A percentile compares a stretch with the other conserved stretches of the same genome.
These are phyloP conservation scores for Dryadomyces quercus-mongolicae DNA, from an alignment of 2,329 filamentous ascomycete genomes.

Conservation along the genomic window DNA sequence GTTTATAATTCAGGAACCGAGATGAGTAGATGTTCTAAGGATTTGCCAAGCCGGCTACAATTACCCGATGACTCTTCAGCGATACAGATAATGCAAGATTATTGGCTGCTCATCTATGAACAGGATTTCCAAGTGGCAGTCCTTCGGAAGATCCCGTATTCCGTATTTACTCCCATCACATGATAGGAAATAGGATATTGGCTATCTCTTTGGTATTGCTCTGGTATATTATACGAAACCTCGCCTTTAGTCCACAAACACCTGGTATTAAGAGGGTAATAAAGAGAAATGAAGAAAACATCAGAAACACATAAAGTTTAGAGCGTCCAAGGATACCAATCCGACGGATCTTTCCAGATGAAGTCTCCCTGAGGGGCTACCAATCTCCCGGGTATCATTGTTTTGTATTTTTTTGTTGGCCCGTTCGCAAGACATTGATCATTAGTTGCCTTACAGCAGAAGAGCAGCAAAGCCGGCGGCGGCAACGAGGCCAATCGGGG, in stretches of 20 bases:
- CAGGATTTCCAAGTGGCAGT: no score
- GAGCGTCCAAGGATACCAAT: neutral
- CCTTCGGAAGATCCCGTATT: no score
- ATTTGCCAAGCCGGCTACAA: no score
- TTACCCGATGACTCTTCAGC: no score
- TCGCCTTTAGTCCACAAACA: neutral
- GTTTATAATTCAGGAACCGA: no score
- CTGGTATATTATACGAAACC: neutral
- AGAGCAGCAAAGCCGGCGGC: conserved; percentile 36
- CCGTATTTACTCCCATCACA: no score
- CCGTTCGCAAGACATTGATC: neutral
- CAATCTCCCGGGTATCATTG: neutral
- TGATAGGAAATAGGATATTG: no score
- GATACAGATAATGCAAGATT: no score
- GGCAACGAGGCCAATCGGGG: conserved; percentile 32
- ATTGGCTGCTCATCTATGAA: no score
- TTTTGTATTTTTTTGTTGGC: neutral
- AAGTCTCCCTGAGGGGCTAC: neutral
- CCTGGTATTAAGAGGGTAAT: conserved; percentile 2
- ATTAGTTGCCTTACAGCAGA: conserved; percentile 27
- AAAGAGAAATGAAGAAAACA: neutral
- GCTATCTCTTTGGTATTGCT: neutral
- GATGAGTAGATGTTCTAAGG: no score
- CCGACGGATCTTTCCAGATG: neutral
- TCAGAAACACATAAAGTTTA: conserved; percentile 3